These are phyloP conservation scores for Aspergillus sclerotiicarbonarius DNA, from an alignment of 495 filamentous ascomycete species.

Conservation along the genomic window DNA sequence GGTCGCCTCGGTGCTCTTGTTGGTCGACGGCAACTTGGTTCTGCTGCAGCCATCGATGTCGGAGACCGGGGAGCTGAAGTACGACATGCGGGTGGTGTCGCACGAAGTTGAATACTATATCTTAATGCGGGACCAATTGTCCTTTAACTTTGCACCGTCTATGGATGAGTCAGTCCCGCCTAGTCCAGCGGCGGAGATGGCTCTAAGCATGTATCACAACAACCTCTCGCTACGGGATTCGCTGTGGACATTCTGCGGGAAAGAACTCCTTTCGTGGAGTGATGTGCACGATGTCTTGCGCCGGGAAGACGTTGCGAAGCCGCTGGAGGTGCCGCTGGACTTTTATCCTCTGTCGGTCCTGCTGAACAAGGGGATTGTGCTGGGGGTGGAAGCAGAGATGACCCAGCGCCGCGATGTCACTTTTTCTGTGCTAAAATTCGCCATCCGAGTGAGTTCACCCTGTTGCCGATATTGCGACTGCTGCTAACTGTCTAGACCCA, in stretches of 20 bases:
- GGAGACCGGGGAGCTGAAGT: constrained; percentile 78
- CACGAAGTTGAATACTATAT: constrained; percentile 94
- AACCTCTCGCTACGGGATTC: constrained; percentile 72
- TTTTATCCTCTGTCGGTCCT: constrained; percentile 93
- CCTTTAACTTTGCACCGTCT: constrained; percentile 43
- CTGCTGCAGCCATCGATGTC: constrained; percentile 81
- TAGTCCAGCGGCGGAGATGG: constrained; percentile 51
- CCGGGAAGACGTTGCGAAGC: constrained; percentile 43
- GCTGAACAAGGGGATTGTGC: constrained; percentile 77
- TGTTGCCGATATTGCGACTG: constrained; percentile 11
- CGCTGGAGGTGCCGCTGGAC: constrained; percentile 61
- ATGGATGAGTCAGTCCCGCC: constrained; percentile 46
- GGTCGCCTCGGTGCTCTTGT: constrained; percentile 88
- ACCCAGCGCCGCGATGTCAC: constrained; percentile 85
- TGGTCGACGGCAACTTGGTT: constrained; percentile 95
- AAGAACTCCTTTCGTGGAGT: constrained; percentile 76
- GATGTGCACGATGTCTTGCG: constrained; percentile 85
- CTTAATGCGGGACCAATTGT: constrained; percentile 82
- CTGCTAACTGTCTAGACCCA: constrained; percentile 58
- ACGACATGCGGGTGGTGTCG: constrained; percentile 95
- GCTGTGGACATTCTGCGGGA: constrained; percentile 91
- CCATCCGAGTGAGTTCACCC: constrained; percentile 64
- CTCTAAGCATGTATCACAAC: constrained; percentile 39
- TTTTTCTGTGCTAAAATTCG: constrained; percentile 82
- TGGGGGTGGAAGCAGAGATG: constrained; percentile 89